Evolutionary conservation across 2,329 filamentous ascomycete species (phyloP).

Genomic region (Colletotrichum incanum): DNA sequence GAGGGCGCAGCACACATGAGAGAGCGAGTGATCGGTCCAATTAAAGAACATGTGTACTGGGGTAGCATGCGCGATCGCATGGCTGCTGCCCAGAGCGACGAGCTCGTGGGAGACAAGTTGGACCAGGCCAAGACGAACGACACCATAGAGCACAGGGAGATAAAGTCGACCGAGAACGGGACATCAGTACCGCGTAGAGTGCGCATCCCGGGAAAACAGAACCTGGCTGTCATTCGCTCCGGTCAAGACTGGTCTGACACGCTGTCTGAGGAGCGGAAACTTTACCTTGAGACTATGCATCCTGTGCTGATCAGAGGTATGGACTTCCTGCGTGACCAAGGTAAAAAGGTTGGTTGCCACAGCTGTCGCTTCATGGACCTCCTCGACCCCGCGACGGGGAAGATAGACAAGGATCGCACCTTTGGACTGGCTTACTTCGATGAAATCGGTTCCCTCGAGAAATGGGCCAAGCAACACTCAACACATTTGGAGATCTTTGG

Average conservation of each 20-base stretch:
- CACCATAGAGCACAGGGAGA: conserved; percentile 39
- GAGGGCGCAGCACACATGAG: conserved; percentile 61
- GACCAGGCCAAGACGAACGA: conserved; percentile 38
- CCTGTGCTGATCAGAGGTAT: conserved; percentile 60
- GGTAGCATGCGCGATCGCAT: conserved; percentile 63
- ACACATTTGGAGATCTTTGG: conserved; percentile 60
- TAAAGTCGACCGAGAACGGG: background rate
- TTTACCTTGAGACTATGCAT: conserved; percentile 63
- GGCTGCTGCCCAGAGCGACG: conserved; percentile 55
- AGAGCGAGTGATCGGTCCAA: conserved; percentile 53
- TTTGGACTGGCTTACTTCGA: conserved; percentile 61
- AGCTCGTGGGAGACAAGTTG: conserved; percentile 49
- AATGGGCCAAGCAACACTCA: conserved; percentile 57
- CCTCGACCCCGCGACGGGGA: conserved; percentile 48
- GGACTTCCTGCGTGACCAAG: conserved; percentile 60
- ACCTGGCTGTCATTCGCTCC: conserved; percentile 61
- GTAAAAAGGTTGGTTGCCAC: conserved; percentile 60
- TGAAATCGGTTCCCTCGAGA: conserved; percentile 56
- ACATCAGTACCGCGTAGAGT: background rate
- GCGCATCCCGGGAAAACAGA: conserved; percentile 54
- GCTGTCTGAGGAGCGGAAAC: conserved; percentile 55
- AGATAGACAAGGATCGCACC: conserved; percentile 52
- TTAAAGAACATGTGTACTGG: conserved; percentile 63
- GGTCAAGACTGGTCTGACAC: conserved; percentile 63
- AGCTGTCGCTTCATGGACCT: conserved; percentile 61